Base-by-base conservation (phyloP, 495 filamentous ascomycete genomes). In the Podospora didyma region DNA sequence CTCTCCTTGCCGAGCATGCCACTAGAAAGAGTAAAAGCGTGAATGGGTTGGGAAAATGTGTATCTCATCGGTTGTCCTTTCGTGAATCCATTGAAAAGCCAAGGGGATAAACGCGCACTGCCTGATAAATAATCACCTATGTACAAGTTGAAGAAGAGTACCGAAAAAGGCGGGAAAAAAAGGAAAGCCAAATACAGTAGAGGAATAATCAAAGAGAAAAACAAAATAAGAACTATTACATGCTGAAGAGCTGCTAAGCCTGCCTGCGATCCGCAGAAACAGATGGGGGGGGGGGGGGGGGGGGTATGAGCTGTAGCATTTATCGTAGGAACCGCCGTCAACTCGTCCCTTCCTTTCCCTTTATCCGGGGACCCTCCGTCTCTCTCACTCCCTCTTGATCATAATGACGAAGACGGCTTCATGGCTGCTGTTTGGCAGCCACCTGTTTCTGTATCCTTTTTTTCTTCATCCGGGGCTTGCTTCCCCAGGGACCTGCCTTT, bases 221-320 rank as follows among this genome's bases (percentile, higher is more conserved):
- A 57, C 58, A 37, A 67, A 66, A 63, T 61, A 67, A 67, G 56
- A 74, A 71, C 68, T 75, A 78, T 75, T 78, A 78, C 71, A 77
- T 70, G 75, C 71, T 74, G 70, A 73, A 71, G 69, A 74, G 72
- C 62, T 66, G 56, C 62, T 41, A 59, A 57, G 57, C 55, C 47
- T 56, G 57, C 60, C 55, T 52, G 57, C 54, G 54, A 69, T 60
- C 59, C 60, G 60, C 63, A 60, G 57, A 66, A 51, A 70, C 65
- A 55, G 57, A 64, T 63, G 58, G n/a, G n/a, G n/a, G n/a, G n/a
- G n/a, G n/a, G n/a, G n/a, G n/a, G n/a, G n/a, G n/a, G n/a, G n/a
- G 61, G 67, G 64, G 71, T 63, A 70, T 72, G 65, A 69, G 68
- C 39, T 69, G 64, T 70, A 70, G 74, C 73, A 65, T 72, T n/a